phyloP scores from a whole-genome alignment of 768 basidiomycete genomes.

The Strobilomyces dryophilus region DNA sequence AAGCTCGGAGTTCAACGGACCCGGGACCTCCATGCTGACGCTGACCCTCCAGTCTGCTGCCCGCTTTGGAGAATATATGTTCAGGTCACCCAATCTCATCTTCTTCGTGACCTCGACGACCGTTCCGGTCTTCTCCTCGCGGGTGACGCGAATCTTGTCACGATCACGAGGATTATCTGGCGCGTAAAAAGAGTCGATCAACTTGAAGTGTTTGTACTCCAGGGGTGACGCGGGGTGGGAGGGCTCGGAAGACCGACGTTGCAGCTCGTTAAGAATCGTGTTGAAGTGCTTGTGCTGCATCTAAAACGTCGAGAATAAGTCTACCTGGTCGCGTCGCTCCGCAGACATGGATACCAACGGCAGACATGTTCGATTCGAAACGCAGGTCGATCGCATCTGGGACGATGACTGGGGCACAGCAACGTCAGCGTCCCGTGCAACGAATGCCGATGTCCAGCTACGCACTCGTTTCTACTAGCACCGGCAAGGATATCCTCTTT shows the following conservation, averaged over 20 bases:
- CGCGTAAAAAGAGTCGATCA: slow-evolving; percentile 77
- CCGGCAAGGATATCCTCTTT: slow-evolving; percentile 61
- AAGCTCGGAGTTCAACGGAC: slow-evolving; percentile 41
- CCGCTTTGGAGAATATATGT: slow-evolving; percentile 80
- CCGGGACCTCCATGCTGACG: slow-evolving; percentile 86
- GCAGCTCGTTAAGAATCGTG: slow-evolving; percentile 77
- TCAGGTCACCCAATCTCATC: slow-evolving; percentile 79
- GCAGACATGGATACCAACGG: slow-evolving; percentile 45
- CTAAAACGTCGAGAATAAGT: slow-evolving; percentile 37
- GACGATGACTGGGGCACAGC: slow-evolving; percentile 50
- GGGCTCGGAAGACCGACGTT: slow-evolving; percentile 50
- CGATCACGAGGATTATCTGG: slow-evolving; percentile 35
- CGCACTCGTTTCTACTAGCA: slow-evolving; percentile 83
- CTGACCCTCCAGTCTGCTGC: slow-evolving; percentile 90
- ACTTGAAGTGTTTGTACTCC: slow-evolving; percentile 69
- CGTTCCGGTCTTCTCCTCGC: slow-evolving; percentile 65
- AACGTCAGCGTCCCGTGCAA: slow-evolving; percentile 3
- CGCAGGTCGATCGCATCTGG: slow-evolving; percentile 60
- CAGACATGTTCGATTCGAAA: slow-evolving; percentile 93
- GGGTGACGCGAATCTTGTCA: slow-evolving; percentile 78
- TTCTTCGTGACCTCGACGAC: slow-evolving; percentile 75
- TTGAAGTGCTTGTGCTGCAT: slow-evolving; percentile 88
- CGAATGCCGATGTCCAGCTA: slow-evolving; percentile 13
- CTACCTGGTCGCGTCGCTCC: slow-evolving; percentile 3
- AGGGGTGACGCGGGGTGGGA: slow-evolving; percentile 54